Base-by-base conservation (phyloP, 108 stramenopile genomes). In the Craspedostauros australis region DNA sequence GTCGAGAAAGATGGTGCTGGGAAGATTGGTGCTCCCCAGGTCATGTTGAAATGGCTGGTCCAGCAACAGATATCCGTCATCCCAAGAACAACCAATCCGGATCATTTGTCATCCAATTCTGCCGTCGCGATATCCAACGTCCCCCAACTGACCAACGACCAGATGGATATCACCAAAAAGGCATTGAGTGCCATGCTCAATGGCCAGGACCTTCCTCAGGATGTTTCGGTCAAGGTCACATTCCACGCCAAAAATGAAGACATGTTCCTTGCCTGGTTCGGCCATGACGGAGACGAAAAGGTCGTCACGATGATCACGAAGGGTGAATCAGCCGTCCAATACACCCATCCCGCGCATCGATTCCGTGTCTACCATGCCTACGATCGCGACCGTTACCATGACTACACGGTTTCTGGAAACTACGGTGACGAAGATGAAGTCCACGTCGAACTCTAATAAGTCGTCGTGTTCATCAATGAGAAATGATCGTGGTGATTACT, bases 161-260 rank as follows among this genome's bases (percentile, higher is more conserved):
- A 77, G 19, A 43, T 61, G 0, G 54, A 50, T 40, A 53, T 54
- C 20, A 49, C 75, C 0, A 43, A 61, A 15, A 33, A 33, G 30
- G 69, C 82, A 1, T 59, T 77, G 27, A 48, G 46, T 1, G 79
- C 82, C 9, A 37, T 84, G 37, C 54, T 80, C 46, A 64, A 50
- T 37, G 70, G 61, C 11, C 40, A 77, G 41, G 70, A 75, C 28
- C 6, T 73, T 20, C 36, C 66, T 23, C 66, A 66, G 18, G 75
- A 74, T 18, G 64, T 67, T 12, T 75, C 62, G 27, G 70, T 84
- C 38, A 56, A 66, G 49, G 70, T 76, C 33, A 36, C 68, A 23
- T 68, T 79, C 36, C 47, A 70, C 15, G 73, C 61, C 5, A 52
- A 59, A 24, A 72, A 64, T 23, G 55, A 64, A 20, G 54, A 69